Conservation (phyloP, 139 green algal genomes). For the Haematococcus sp. region DNA sequence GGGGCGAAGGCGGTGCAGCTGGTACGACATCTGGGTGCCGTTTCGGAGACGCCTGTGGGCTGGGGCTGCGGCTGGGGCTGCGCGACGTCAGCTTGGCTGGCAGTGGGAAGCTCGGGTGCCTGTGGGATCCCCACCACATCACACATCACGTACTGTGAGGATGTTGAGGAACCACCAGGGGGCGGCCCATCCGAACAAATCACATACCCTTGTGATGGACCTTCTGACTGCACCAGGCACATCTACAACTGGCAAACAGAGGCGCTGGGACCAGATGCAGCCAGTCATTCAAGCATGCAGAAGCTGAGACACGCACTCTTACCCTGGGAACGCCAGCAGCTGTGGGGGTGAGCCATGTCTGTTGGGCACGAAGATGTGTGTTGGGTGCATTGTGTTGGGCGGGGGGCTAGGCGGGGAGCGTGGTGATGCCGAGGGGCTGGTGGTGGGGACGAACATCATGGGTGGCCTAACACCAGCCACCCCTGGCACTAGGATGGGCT, state of each 20-base stretch:
- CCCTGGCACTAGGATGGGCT: slow-evolving; percentile 3
- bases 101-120: slow-evolving; percentile 8
- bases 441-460: slow-evolving; percentile 8
- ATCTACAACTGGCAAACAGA: no score
- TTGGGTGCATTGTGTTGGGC: not conserved
- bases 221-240: no score
- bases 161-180: no score
- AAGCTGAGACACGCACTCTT: no score
- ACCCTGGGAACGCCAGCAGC: slow-evolving; percentile 1
- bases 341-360: not conserved
- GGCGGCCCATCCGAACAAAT: no score
- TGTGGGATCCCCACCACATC: no score
- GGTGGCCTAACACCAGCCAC: not conserved
- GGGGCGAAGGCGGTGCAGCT: no score
- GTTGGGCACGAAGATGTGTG: slow-evolving; percentile 8
- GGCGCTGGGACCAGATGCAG: no score
- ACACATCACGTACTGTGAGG: no score
- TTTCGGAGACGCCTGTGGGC: not conserved
- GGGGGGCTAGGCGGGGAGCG: not conserved
- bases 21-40: no score
- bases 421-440: not conserved
- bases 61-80: not conserved
- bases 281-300: no score
- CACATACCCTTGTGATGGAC: no score
- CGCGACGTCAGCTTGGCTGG: not conserved